Conservation (phyloP, 2,329 filamentous ascomycete genomes). For the Dendrostoma leiphaemia region DNA sequence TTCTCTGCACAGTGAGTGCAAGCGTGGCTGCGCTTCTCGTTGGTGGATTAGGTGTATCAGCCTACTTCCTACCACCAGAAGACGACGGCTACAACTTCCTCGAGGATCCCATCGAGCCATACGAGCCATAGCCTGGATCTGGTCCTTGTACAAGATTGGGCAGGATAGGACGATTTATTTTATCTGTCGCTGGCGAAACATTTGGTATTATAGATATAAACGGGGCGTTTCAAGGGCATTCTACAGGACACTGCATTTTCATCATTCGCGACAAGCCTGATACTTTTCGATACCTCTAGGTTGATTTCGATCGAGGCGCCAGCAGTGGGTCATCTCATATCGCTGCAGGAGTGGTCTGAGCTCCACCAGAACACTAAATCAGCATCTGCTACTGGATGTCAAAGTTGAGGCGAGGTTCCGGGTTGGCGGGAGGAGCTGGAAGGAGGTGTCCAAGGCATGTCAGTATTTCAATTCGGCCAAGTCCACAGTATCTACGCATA, state of each 20-base stretch:
- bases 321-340: background rate
- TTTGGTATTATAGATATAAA: constrained; percentile 12
- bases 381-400: background rate
- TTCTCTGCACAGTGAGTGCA: constrained; percentile 62
- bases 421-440: background rate
- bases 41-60: constrained; percentile 62
- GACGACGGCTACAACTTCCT: constrained; percentile 75
- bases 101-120: constrained; percentile 47
- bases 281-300: constrained; percentile 16
- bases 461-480: background rate
- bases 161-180: too few relatives aligned
- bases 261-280: constrained; percentile 1
- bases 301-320: background rate
- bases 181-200: background rate
- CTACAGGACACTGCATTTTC: constrained; percentile 15
- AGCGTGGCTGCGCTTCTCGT: constrained; percentile 51
- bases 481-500: background rate
- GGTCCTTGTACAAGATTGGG: too few relatives aligned
- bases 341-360: background rate
- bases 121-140: too few relatives aligned
- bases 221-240: constrained; percentile 16
- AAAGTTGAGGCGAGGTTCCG: background rate
- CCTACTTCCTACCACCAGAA: constrained; percentile 71
- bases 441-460: background rate
- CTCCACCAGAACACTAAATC: too few relatives aligned